These are phyloP conservation scores for Galerina sulciceps DNA, from an alignment of 768 basidiomycete species.

Conservation along the genomic window DNA sequence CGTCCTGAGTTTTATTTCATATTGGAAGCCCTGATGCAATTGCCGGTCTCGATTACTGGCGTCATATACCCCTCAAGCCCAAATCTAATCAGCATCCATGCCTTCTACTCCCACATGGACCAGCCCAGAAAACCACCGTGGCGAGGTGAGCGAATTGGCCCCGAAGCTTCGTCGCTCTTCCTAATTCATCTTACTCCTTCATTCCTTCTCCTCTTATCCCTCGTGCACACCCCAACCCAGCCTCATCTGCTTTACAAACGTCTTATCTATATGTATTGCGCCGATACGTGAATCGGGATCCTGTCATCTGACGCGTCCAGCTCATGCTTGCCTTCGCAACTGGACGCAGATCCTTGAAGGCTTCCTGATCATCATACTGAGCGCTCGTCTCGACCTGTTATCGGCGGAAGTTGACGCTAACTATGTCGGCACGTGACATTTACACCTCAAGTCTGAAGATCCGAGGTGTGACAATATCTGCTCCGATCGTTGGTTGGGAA, in stretches of 20 bases:
- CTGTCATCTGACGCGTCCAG: background rate
- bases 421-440: background rate
- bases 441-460: background rate
- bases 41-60: background rate
- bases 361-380: background rate
- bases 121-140: background rate
- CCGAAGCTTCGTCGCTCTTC: constrained; percentile 1
- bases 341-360: background rate
- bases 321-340: background rate
- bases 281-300: background rate
- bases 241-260: background rate
- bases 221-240: background rate
- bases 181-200: background rate
- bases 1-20: background rate
- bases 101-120: constrained; percentile 3
- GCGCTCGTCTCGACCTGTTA: constrained; percentile 1
- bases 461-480: constrained; percentile 1
- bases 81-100: constrained; percentile 5
- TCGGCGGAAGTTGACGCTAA: background rate
- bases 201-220: background rate
- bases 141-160: background rate
- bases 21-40: background rate
- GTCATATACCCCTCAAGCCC: background rate
- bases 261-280: background rate
- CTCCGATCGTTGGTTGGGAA: background rate